Conservation (phyloP, 192 early-diverging fungal genomes). For the Rhizophagus sp. region DNA sequence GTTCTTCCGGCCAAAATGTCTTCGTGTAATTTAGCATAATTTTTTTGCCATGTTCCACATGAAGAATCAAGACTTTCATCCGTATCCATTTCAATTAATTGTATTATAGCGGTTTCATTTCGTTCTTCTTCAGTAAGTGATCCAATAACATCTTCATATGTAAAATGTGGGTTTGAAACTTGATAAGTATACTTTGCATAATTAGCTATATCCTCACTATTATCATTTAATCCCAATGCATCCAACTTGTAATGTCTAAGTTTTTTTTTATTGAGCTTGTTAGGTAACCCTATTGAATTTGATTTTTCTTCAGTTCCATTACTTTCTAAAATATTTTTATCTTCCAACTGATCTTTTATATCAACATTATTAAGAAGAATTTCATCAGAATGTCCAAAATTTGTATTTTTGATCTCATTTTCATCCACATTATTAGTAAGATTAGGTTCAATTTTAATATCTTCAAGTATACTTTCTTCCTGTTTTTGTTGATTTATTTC, state of each 20-base stretch:
- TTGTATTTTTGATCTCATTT: not conserved
- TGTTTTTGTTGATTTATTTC: not conserved
- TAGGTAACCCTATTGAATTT: not conserved
- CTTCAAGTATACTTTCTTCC: not conserved
- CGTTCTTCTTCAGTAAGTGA: slow-evolving; percentile 11
- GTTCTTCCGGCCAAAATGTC: slow-evolving; percentile 23
- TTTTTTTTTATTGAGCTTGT: slow-evolving; percentile 1
- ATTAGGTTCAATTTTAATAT: not conserved
- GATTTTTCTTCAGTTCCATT: not conserved
- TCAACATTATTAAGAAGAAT: slow-evolving; percentile 13
- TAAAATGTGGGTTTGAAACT: slow-evolving; percentile 16
- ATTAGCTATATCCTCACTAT: not conserved
- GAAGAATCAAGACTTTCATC: slow-evolving; percentile 27
- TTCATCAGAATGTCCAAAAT: slow-evolving; percentile 18
- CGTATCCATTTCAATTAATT: not conserved
- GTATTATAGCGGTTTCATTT: not conserved
- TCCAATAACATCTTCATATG: not conserved
- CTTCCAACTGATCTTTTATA: not conserved
- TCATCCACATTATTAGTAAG: not conserved
- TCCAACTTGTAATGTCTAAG: not conserved
- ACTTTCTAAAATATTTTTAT: not conserved
- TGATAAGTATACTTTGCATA: slow-evolving; percentile 1
- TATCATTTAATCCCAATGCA: not conserved
- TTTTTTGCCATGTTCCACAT: slow-evolving; percentile 47
- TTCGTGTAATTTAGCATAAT: slow-evolving; percentile 38